Evolutionary conservation across 441 rosid species (phyloP).

Genomic region (Pelargonium exstipulatum): DNA sequence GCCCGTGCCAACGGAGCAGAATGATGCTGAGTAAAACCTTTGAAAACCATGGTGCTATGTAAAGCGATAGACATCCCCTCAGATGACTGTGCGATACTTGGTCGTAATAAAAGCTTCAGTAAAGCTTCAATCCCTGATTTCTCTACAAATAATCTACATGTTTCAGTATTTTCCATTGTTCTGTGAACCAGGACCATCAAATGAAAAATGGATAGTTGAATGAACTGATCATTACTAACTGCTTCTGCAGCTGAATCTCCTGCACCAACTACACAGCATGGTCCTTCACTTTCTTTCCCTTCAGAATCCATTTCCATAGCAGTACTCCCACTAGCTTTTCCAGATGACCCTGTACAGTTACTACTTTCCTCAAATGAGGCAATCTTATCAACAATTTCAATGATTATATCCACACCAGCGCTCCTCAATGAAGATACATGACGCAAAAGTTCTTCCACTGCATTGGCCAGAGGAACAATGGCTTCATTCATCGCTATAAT

Average conservation of each 20-base stretch:
- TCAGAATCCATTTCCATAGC: constrained; percentile 96
- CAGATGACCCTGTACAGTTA: constrained; percentile 42
- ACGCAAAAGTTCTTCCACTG: constrained; percentile 96
- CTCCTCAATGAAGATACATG: constrained; percentile 86
- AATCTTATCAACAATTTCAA: constrained; percentile 80
- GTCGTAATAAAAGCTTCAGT: constrained; percentile 75
- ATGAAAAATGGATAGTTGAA: constrained; percentile 86
- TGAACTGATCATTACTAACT: constrained; percentile 73
- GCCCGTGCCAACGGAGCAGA: constrained; percentile 88
- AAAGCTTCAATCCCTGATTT: constrained; percentile 92
- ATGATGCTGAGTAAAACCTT: constrained; percentile 94
- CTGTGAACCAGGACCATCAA: constrained; percentile 94
- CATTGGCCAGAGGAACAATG: constrained; percentile 89
- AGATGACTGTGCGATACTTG: constrained; percentile 85
- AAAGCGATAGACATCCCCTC: constrained; percentile 96
- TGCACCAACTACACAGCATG: constrained; percentile 41
- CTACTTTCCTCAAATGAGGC: constrained; percentile 51
- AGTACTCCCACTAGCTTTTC: constrained; percentile 45
- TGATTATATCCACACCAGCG: constrained; percentile 83
- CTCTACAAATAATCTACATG: constrained; percentile 92
- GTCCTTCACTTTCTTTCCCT: constrained; percentile 48
- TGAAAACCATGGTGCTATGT: constrained; percentile 97
- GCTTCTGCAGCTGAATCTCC: constrained; percentile 42
- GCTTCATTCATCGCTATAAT: constrained; percentile 93
- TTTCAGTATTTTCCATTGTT: constrained; percentile 93